Base-by-base conservation (phyloP, 2,329 filamentous ascomycete species). In the Fusarium tanahbumbuense region DNA sequence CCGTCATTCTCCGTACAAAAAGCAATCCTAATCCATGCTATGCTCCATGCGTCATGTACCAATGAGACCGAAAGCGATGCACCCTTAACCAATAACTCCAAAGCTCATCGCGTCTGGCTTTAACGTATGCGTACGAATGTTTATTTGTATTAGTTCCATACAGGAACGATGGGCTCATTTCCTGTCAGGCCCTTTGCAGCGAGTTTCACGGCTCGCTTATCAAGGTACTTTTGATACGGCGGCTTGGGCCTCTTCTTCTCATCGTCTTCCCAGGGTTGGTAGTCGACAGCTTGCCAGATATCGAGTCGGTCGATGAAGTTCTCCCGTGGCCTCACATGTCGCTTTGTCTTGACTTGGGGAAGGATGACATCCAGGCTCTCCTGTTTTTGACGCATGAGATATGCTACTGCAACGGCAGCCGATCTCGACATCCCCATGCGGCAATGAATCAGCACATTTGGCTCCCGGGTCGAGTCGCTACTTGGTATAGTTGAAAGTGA, bases 381-480 rank as follows among this genome's bases (percentile, higher is more conserved):
- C 22, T 70, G 44, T 28, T 74, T 57, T 42, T 62, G 76, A 16
- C 76, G 68, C 78, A 79, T 79, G 13, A 79, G 71, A 58, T 79
- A 79, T 44, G 77, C 77, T 34, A 79, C 72, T 11, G 76, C 63
- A 13, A 73, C 71, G 4, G 77, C 73, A 8, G 78, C 73, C 2
- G 77, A 78, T 16, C 77, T 76, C 20, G 78, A 80, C 30, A 77
- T 64, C 8, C 78, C 78, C 30, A 66, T 56, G 40, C 82, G 80
- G 60, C 78, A 80, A 54, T 78, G 77, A 12, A 79, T 71, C 4
- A 79, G 64, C n/a, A 79, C 75, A 40, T 68, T 71, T 30, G 56
- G 44, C 20, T 54, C 57, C 48, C 42, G 53, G 23, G 30, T 22
- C n/a, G 42, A 45, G 16, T 47, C 44, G 23, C 67, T 66, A 28